Evolutionary conservation across 129 eudicot genomes (phyloP).

Genomic region (Flaveria sonorensis): DNA sequence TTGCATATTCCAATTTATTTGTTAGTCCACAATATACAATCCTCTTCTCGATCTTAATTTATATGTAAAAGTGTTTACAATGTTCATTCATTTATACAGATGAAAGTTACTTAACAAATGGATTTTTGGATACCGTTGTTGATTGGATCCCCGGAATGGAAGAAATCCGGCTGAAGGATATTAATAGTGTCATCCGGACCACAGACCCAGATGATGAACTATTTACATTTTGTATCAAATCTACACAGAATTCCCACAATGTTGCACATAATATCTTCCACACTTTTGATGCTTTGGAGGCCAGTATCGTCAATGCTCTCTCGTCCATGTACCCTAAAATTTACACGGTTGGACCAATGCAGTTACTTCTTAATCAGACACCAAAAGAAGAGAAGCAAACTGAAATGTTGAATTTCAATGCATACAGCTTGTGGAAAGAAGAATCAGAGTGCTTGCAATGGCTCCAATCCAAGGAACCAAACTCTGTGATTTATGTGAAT

Average conservation of each 20-base stretch:
- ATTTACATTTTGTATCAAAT: neutral
- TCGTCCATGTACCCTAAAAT: constrained; percentile 9
- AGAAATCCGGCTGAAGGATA: constrained; percentile 30
- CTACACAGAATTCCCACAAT: constrained; percentile 4
- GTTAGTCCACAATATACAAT: too few relatives aligned
- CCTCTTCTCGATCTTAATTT: too few relatives aligned
- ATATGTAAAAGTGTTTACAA: too few relatives aligned
- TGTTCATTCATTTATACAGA: constrained; percentile 31
- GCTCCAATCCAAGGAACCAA: constrained; percentile 17
- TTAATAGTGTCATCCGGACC: constrained; percentile 24
- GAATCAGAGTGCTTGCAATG: constrained; percentile 21
- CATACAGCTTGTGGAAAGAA: constrained; percentile 29
- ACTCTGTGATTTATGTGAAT: constrained; percentile 20
- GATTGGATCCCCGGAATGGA: constrained; percentile 40
- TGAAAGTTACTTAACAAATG: constrained; percentile 35
- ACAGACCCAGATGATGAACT: constrained; percentile 20
- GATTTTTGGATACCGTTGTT: constrained; percentile 24
- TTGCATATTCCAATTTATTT: too few relatives aligned
- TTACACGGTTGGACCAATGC: constrained; percentile 23
- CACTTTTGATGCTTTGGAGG: constrained; percentile 30
- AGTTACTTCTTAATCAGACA: constrained; percentile 8
- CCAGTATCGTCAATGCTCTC: constrained; percentile 15
- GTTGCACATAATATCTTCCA: constrained; percentile 20
- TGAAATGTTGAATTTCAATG: neutral
- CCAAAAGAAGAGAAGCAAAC: constrained; percentile 7